Evolutionary conservation across 1,139 yeast species (phyloP), one percentile per base, ranked within the genome.

Genomic region (Blastobotrys elegans): DNA sequence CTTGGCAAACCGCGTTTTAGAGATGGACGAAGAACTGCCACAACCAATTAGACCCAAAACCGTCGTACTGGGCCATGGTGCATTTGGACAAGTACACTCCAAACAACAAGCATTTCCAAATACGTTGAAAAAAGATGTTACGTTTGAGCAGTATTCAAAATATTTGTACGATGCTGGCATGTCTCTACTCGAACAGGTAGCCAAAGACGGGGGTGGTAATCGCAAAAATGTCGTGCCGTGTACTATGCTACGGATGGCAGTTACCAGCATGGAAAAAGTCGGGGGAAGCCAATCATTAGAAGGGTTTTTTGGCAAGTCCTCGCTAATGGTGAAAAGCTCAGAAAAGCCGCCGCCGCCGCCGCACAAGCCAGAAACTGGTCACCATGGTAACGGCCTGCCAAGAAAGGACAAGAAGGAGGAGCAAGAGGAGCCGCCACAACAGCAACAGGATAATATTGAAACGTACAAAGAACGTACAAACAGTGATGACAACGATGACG

Each of bases 1-100:
- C 59, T 66, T 92, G 39, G 69, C 77, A 31, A 80, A 82, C 47
- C 66, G 98, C 45, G 63, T 89, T 11, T 69, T 75, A 24, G 97
- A 90, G 57, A 64, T 83, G 57, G 94, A 87, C 54, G 95, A 88
- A 52, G 68, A 69, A 26, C 43, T 52, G 26, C 54, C 58, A 8
- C 31, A 50, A 3, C 47, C 53, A 0, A 50, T 62, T 11, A 54
- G 70, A 13, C 75, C 76, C 2, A 60, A 59, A 32, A 67, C 72
- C 0, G 55, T 70, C n/a, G 56, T 63, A 1, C 43, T 72, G 10
- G 60, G 59, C 14, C 60, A 52, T 30, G 50, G 53, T 24, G 11
- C 18, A n/a, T 37, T 24, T 26, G 29, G 29, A 3, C 18, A n/a
- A 11, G 18, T 24, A 6, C 40, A 37, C 30, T 52, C 55, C 24